A percentile compares a stretch with the other conserved stretches of the same genome.
These are phyloP conservation scores for Alternaria sp. DNA, from an alignment of 2,329 filamentous ascomycete genomes.

Conservation along the genomic window DNA sequence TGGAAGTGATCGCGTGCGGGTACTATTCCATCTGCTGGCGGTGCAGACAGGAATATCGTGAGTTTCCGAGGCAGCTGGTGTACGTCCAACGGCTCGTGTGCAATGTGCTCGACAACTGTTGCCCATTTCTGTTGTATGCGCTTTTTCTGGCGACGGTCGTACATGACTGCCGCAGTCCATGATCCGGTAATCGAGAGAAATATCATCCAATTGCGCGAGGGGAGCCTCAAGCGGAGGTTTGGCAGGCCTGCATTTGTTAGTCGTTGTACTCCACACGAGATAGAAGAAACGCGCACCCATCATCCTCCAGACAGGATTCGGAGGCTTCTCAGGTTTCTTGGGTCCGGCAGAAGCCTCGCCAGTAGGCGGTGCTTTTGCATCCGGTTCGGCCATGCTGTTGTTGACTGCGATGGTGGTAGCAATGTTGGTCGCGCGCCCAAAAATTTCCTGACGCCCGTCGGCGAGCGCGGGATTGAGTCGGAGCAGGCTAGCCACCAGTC, in stretches of 20 bases:
- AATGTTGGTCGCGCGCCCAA: conserved; percentile 26
- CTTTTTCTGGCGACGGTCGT: conserved; percentile 91
- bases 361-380: conserved; percentile 38
- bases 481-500: conserved; percentile 15
- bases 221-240: conserved; percentile 81
- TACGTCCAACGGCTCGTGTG: conserved; percentile 75
- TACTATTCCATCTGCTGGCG: conserved; percentile 85
- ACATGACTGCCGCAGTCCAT: conserved; percentile 81
- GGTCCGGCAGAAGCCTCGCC: conserved; percentile 31
- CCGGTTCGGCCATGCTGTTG: conserved; percentile 43
- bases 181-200: conserved; percentile 83
- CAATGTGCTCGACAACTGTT: conserved; percentile 82
- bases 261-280: conserved; percentile 8
- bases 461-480: conserved; percentile 28
- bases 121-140: conserved; percentile 87
- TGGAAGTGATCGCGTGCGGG: conserved; percentile 93
- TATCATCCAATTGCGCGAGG: conserved; percentile 97
- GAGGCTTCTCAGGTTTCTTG: conserved; percentile 41
- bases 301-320: conserved; percentile 51
- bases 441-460: conserved; percentile 33
- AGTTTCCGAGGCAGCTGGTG: conserved; percentile 81
- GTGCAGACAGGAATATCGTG: conserved; percentile 84
- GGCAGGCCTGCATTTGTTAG: conserved; percentile 71
- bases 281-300: conserved; percentile 41
- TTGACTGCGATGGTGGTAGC: conserved; percentile 23